Percentiles rank a stretch among this genome's conserved stretches.
Conservation (phyloP, 2,329 filamentous ascomycete genomes). For the Paraphoma sp. region DNA sequence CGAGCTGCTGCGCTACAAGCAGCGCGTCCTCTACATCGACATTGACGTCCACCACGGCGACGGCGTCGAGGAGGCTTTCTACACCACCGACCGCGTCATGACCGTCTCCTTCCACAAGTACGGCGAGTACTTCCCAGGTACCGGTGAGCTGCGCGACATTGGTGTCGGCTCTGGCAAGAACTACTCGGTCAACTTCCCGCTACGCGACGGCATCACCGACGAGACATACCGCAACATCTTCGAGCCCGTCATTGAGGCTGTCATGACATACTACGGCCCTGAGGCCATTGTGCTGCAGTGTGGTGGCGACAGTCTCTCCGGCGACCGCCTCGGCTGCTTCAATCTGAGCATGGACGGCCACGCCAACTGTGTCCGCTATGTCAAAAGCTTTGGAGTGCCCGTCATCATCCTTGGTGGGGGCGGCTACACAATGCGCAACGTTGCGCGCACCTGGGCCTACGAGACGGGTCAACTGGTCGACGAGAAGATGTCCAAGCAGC, state of each 20-base stretch:
- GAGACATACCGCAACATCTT: conserved; percentile 72
- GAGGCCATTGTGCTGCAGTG: conserved; percentile 74
- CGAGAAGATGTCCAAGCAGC: conserved; percentile 77
- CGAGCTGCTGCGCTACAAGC: conserved; percentile 81
- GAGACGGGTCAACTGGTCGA: conserved; percentile 83
- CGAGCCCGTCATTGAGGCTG: conserved; percentile 70
- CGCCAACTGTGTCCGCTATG: conserved; percentile 72
- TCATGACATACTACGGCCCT: conserved; percentile 73
- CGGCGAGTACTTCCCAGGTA: conserved; percentile 75
- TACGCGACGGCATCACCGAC: conserved; percentile 73
- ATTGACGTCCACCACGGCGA: conserved; percentile 94
- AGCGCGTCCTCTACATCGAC: conserved; percentile 92
- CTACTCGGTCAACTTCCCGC: conserved; percentile 73
- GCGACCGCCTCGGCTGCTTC: conserved; percentile 72
- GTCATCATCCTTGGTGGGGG: conserved; percentile 71
- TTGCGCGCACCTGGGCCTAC: conserved; percentile 66
- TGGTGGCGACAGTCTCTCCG: conserved; percentile 71
- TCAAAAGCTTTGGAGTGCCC: conserved; percentile 71
- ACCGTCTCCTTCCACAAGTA: conserved; percentile 77
- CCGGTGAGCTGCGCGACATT: conserved; percentile 72
- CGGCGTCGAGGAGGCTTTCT: conserved; percentile 75
- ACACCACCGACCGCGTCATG: conserved; percentile 75
- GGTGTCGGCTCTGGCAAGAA: conserved; percentile 72
- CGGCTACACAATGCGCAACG: conserved; percentile 74
- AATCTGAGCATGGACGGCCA: conserved; percentile 75